Evolutionary conservation across 2,329 filamentous ascomycete genomes (phyloP).

Genomic region (Tolypocladium sp.): DNA sequence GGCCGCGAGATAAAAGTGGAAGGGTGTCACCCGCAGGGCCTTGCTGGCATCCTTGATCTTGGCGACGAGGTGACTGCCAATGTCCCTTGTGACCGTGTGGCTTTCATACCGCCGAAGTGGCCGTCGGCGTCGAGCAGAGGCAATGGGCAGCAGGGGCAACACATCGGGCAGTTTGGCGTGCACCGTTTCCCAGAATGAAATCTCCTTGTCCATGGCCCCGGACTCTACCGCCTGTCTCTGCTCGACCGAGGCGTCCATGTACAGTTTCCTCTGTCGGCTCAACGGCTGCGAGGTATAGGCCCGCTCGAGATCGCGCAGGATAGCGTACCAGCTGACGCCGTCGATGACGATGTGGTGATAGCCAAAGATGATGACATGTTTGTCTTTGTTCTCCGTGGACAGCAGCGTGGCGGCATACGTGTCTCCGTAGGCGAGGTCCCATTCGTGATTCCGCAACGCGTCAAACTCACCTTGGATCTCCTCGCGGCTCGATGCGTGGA

Average conservation of each 20-base stretch:
- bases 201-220: not conserved
- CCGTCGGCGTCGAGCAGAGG: not conserved
- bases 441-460: constrained; percentile 18
- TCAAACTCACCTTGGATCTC: constrained; percentile 17
- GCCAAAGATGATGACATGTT: constrained; percentile 32
- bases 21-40: constrained; percentile 15
- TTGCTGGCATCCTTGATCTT: constrained; percentile 8
- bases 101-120: not conserved
- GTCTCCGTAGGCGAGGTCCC: constrained; percentile 26
- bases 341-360: constrained; percentile 45
- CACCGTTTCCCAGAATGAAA: not conserved
- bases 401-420: constrained; percentile 19
- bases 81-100: constrained; percentile 1
- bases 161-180: not conserved
- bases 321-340: constrained; percentile 32
- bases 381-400: constrained; percentile 18
- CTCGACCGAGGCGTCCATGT: not conserved
- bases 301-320: constrained; percentile 33
- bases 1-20: constrained; percentile 37
- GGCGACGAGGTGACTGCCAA: not conserved
- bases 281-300: constrained; percentile 19
- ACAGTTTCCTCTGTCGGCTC: constrained; percentile 9
- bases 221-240: not conserved
- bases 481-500: constrained; percentile 13
- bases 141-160: not conserved